Conservation (phyloP, 306 rosid species). For the Gastrolobium villosum region DNA sequence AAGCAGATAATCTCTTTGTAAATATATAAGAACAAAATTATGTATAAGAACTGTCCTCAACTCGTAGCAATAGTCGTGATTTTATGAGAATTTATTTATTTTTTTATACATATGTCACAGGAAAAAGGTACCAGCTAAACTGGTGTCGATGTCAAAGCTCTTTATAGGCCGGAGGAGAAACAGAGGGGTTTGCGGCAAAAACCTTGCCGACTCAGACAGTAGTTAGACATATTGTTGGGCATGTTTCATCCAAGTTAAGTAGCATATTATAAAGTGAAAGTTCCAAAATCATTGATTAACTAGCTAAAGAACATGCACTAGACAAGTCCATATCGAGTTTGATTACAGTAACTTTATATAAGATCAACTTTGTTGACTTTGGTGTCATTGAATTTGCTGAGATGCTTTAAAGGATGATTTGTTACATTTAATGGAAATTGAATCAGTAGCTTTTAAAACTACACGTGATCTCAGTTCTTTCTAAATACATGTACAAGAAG, state of each 20-base stretch:
- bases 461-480: background rate
- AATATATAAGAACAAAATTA: too few species aligned
- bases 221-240: conserved; percentile 10
- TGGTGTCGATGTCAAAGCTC: background rate
- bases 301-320: conserved; percentile 18
- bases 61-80: too few species aligned
- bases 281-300: background rate
- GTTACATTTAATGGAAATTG: background rate
- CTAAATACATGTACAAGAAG: background rate
- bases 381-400: conserved; percentile 4
- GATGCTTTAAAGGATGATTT: background rate
- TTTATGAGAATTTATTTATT: too few species aligned
- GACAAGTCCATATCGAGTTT: conserved; percentile 25
- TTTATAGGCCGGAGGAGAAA: background rate
- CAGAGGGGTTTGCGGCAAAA: background rate
- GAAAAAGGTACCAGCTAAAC: too few species aligned
- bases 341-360: background rate
- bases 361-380: conserved; percentile 36
- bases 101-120: too few species aligned
- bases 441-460: background rate
- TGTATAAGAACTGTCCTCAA: too few species aligned
- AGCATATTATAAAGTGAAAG: background rate
- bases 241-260: conserved; percentile 19
- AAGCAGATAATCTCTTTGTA: too few species aligned
- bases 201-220: conserved; percentile 8